These are phyloP conservation scores for Naegleria gruberi DNA, from an alignment of 208 protist species.

Conservation along the genomic window DNA sequence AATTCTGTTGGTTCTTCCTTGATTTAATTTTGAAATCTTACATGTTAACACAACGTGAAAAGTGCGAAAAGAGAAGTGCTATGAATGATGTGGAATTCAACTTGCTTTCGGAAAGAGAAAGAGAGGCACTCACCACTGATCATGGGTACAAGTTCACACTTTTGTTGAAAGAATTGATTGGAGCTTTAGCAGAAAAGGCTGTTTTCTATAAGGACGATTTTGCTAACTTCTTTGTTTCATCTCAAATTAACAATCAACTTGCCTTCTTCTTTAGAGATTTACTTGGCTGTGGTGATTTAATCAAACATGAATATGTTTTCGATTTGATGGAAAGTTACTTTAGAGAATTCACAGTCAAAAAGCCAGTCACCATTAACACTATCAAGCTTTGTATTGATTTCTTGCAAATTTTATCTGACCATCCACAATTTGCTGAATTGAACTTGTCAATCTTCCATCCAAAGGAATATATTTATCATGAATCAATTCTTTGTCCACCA, in stretches of 20 bases:
- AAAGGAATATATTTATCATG: background rate
- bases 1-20: slow-evolving; percentile 6
- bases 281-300: background rate
- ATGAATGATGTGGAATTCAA: background rate
- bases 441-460: slow-evolving; percentile 4
- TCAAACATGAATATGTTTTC: background rate
- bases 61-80: background rate
- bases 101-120: background rate
- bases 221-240: background rate
- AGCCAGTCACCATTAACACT: background rate
- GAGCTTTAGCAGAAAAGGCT: background rate
- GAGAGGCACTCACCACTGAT: background rate
- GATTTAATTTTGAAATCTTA: background rate
- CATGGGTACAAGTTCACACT: background rate
- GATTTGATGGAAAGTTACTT: slow-evolving; percentile 11
- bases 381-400: background rate
- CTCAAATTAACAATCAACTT: background rate
- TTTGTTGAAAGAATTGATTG: background rate
- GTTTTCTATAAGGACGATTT: slow-evolving; percentile 9
- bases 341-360: background rate
- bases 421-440: background rate
- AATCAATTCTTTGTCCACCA: background rate
- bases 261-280: background rate
- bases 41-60: background rate
- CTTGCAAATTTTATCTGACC: background rate